These are phyloP conservation scores for Colletotrichum chlorophyti DNA, from an alignment of 2,329 filamentous ascomycete species.

Conservation along the genomic window DNA sequence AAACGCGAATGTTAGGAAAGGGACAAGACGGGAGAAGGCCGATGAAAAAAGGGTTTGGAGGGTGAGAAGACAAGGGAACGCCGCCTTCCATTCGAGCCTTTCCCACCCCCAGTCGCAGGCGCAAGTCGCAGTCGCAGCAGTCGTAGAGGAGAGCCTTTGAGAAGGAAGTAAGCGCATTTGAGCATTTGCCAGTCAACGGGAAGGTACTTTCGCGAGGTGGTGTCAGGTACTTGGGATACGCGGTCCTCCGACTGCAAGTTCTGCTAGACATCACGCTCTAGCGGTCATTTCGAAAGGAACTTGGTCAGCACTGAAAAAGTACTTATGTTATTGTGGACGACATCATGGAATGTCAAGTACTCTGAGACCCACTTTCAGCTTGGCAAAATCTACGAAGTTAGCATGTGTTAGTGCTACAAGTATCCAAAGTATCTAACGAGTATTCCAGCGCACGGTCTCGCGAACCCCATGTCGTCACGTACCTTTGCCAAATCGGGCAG, in stretches of 20 bases:
- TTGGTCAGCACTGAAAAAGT: too few relatives aligned
- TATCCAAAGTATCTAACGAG: background rate
- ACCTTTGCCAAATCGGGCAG: slow-evolving; percentile 13
- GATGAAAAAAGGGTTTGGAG: slow-evolving; percentile 19
- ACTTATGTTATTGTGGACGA: too few relatives aligned
- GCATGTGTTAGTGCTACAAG: background rate
- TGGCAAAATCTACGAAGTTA: background rate
- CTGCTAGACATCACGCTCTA: too few relatives aligned
- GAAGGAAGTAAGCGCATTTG: background rate
- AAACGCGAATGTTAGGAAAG: slow-evolving; percentile 22
- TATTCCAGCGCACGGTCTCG: too few relatives aligned
- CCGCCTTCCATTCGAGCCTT: slow-evolving; percentile 11
- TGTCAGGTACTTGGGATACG: too few relatives aligned
- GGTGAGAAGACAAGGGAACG: slow-evolving; percentile 31
- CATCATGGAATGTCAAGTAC: background rate
- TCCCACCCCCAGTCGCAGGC: slow-evolving; percentile 5
- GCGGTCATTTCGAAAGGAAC: too few relatives aligned
- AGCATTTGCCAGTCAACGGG: background rate
- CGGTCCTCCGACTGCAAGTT: too few relatives aligned
- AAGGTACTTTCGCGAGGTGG: too few relatives aligned
- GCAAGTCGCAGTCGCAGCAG: slow-evolving; percentile 11
- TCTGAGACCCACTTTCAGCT: background rate
- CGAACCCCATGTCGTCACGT: background rate
- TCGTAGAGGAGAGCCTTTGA: slow-evolving; percentile 9
- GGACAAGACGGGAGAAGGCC: slow-evolving; percentile 24